Percentiles rank a stretch among this genome's conserved stretches.
These are phyloP conservation scores for Anisodus acutangulus DNA, from an alignment of 257 asterid genomes.

Conservation along the genomic window DNA sequence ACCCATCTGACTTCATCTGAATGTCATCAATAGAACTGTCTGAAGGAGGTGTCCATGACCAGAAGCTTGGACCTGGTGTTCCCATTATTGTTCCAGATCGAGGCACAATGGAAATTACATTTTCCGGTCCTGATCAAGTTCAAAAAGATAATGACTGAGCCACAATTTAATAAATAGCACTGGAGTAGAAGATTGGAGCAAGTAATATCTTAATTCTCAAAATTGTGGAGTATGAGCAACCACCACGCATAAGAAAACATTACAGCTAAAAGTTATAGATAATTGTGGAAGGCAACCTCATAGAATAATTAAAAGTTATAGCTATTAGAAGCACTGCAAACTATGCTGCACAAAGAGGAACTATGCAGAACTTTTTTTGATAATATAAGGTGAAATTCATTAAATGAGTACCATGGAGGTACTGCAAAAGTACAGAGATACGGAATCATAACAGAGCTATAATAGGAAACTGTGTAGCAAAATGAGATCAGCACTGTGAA, in stretches of 20 bases:
- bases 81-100: conserved; percentile 43
- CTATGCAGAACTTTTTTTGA: not conserved
- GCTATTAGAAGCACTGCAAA: not conserved
- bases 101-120: conserved; percentile 41
- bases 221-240: not conserved
- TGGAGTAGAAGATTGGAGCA: not conserved
- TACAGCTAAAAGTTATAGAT: not conserved
- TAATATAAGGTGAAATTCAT: not conserved
- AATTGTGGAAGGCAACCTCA: not conserved
- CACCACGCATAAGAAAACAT: not conserved
- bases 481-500: not conserved
- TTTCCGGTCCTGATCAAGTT: conserved; percentile 52
- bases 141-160: conserved; percentile 28
- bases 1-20: conserved; percentile 46
- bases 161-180: not conserved
- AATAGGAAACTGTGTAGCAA: not conserved
- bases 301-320: not conserved
- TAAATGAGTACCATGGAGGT: not conserved
- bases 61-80: conserved; percentile 94
- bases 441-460: not conserved
- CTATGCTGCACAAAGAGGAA: not conserved
- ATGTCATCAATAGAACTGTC: conserved; percentile 35
- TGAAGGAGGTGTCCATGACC: conserved; percentile 91
- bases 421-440: not conserved
- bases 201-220: not conserved